Base-by-base conservation (phyloP, 495 filamentous ascomycete species). In the Friedmanniomyces simplex region DNA sequence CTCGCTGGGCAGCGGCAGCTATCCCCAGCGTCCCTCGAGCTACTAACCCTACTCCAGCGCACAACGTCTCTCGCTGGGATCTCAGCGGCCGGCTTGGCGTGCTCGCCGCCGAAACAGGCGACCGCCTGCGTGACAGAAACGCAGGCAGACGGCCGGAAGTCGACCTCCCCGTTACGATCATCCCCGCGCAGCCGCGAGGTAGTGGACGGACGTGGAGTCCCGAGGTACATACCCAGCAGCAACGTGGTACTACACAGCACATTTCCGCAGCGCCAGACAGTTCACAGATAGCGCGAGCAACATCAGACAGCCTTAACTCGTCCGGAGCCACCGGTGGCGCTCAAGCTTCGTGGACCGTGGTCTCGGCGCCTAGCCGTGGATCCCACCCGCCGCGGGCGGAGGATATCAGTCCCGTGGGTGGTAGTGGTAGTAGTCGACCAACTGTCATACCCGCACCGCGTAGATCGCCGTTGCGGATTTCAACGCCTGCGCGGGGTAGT, bases 141-240 rank as follows among this genome's bases (percentile, higher is more conserved):
- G 55, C 49, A 45, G 49, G 16, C 13, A 41, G 59, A 36, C 50
- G 58, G 63, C 66, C 65, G 28, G 71, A 74, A 5, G 61, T 63
- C 36, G 67, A 72, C 0, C 63, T 86, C 8, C 82, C 83, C 1
- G 76, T 87, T 22, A 86, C 82, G 8, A 73, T 86, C 25, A 85
- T 89, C 47, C 85, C 85, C 0, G 83, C 85, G 2, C 81, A 82
- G 45, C 78, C 79, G 4, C 74, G 82, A 68, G 68, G 67, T 1
- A 60, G 57, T 47, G 60, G 56, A 34, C 55, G 70, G 16, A 69
- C 69, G 6, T 73, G 71, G 71, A 68, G 65, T 52, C 70, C 70
- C 7, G 50, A 60, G 4, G 1, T 57, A 25, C 34, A 34, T 16
- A 56, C 5, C 3, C 39, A 46, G 21, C 22, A 57, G 32, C 25